Conservation (phyloP, 768 basidiomycete genomes). For the Boletus pseudo-olivaceus region DNA sequence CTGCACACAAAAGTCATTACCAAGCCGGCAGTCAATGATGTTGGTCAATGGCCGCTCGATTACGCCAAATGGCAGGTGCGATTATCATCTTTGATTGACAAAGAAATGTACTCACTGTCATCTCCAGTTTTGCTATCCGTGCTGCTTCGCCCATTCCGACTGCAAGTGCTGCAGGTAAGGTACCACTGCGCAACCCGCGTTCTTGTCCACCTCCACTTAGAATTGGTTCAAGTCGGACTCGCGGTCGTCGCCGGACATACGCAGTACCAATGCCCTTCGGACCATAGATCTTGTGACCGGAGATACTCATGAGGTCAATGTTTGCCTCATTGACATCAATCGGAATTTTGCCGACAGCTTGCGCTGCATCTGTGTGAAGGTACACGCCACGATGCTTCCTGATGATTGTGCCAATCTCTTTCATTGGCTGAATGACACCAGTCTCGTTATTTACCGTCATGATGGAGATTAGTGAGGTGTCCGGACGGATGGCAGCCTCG, state of each 20-base stretch:
- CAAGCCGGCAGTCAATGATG: constrained; percentile 43
- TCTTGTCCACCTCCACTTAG: constrained; percentile 97
- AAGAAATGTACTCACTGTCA: constrained; percentile 66
- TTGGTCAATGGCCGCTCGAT: constrained; percentile 39
- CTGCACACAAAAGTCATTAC: constrained; percentile 79
- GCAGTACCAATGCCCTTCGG: constrained; percentile 95
- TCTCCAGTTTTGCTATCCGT: constrained; percentile 86
- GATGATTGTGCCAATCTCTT: constrained; percentile 86
- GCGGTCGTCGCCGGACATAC: constrained; percentile 88
- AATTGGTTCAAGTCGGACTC: constrained; percentile 93
- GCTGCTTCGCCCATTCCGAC: constrained; percentile 96
- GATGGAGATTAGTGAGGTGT: constrained; percentile 91
- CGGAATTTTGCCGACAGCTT: constrained; percentile 88
- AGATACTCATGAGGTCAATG: constrained; percentile 93
- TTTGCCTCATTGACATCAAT: constrained; percentile 94
- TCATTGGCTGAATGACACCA: constrained; percentile 95
- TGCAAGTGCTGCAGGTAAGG: constrained; percentile 79
- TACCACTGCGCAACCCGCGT: constrained; percentile 92
- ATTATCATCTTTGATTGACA: constrained; percentile 42
- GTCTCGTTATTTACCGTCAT: constrained; percentile 99
- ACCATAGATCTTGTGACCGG: constrained; percentile 97
- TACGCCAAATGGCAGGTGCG: constrained; percentile 34
- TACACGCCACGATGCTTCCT: constrained; percentile 87
- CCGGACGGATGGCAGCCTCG: constrained; percentile 85
- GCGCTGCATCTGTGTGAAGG: constrained; percentile 97